Evolutionary conservation across 78 protist genomes (phyloP).

Genomic region (Dictyostelium purpureum): DNA sequence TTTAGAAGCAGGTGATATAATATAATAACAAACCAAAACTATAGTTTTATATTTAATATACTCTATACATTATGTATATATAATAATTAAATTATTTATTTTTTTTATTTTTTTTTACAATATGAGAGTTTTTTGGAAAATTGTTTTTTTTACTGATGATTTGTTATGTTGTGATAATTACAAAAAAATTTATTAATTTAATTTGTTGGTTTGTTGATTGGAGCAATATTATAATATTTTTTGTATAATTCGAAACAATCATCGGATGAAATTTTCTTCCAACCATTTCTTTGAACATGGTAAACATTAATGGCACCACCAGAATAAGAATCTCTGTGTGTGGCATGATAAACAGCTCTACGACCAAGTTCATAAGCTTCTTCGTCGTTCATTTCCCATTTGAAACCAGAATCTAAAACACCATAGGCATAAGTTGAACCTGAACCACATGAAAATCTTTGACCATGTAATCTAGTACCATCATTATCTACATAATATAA

Average conservation of each 20-base stretch:
- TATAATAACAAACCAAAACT: too few species aligned
- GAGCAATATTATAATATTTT: slow-evolving; percentile 43
- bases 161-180: background rate
- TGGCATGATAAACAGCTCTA: slow-evolving; percentile 98
- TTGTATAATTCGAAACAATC: slow-evolving; percentile 79
- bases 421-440: slow-evolving; percentile 99
- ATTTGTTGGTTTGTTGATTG: slow-evolving; percentile 36
- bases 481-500: slow-evolving; percentile 98
- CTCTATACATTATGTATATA: too few species aligned
- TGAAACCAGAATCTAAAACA: slow-evolving; percentile 98
- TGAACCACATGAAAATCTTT: slow-evolving; percentile 98
- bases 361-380: slow-evolving; percentile 98
- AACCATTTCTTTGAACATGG: slow-evolving; percentile 87
- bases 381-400: slow-evolving; percentile 85
- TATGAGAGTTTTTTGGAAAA: too few species aligned
- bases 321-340: slow-evolving; percentile 97
- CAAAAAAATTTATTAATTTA: background rate
- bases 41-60: too few species aligned
- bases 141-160: too few species aligned
- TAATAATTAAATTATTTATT: too few species aligned
- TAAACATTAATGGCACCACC: slow-evolving; percentile 97
- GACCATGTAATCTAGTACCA: slow-evolving; percentile 96
- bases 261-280: slow-evolving; percentile 85
- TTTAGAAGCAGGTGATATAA: too few species aligned
- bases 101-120: too few species aligned